phyloP scores from a whole-genome alignment of 192 early-diverging fungal species.

The Geranomyces michiganensis region DNA sequence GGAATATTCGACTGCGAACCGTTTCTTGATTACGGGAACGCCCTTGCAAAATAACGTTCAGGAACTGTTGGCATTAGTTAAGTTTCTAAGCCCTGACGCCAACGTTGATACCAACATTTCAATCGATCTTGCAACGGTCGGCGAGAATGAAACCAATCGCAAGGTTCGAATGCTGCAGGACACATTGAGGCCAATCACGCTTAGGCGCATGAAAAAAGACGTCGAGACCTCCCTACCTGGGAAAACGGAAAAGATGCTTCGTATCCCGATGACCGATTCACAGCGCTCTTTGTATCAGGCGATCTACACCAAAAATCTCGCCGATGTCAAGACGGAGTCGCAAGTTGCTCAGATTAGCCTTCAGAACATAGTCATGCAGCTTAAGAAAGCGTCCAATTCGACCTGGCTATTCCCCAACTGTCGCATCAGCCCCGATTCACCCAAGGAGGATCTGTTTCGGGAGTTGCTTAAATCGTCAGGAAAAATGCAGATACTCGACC shows the following conservation, averaged over 20 bases:
- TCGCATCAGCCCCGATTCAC: neutral
- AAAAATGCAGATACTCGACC: constrained; percentile 98
- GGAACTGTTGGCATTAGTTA: constrained; percentile 86
- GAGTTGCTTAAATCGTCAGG: constrained; percentile 81
- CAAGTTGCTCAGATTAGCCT: constrained; percentile 68
- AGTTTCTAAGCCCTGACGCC: constrained; percentile 89
- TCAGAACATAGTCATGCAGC: constrained; percentile 93
- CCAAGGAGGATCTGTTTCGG: constrained; percentile 63
- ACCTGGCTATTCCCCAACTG: constrained; percentile 70
- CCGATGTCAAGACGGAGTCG: constrained; percentile 68
- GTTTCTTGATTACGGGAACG: constrained; percentile 96
- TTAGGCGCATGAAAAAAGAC: constrained; percentile 95
- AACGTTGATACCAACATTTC: constrained; percentile 76
- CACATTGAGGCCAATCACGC: constrained; percentile 85
- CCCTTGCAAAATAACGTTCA: constrained; percentile 98
- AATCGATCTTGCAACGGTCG: constrained; percentile 62
- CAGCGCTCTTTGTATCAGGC: constrained; percentile 95
- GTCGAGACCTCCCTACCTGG: constrained; percentile 96
- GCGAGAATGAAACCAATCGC: constrained; percentile 56
- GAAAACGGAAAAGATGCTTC: constrained; percentile 94
- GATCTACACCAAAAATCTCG: constrained; percentile 93
- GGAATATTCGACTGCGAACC: constrained; percentile 84
- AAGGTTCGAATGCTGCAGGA: constrained; percentile 87
- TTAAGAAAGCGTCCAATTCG: constrained; percentile 97
- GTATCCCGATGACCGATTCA: constrained; percentile 87